Evolutionary conservation across 257 asterid species (phyloP).

Genomic region (Ehretia macrophylla): DNA sequence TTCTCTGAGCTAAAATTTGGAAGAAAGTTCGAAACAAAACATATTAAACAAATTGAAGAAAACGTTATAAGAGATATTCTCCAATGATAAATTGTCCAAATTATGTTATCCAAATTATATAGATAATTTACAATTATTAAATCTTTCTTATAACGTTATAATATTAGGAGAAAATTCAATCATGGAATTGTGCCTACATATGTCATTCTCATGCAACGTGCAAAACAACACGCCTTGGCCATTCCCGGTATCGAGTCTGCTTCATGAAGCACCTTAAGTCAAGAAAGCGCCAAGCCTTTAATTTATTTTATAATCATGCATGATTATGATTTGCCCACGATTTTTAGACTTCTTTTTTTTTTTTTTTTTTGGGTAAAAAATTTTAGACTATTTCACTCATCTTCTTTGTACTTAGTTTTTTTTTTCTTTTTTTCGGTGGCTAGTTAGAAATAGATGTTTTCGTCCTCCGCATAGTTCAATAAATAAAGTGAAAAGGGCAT

Average conservation of each 20-base stretch:
- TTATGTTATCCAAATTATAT: too few species aligned
- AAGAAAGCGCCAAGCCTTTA: constrained; percentile 7
- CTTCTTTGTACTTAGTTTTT: constrained; percentile 3
- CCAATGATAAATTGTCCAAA: too few species aligned
- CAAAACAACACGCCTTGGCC: constrained; percentile 39
- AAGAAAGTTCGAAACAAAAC: too few species aligned
- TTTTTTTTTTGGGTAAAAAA: too few species aligned
- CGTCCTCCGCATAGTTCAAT: neutral
- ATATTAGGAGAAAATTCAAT: neutral
- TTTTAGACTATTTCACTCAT: neutral
- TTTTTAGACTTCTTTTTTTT: constrained; percentile 12
- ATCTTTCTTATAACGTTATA: too few species aligned
- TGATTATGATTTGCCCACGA: neutral
- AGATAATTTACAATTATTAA: too few species aligned
- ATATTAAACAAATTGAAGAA: too few species aligned
- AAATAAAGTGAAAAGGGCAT: neutral
- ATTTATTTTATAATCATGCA: constrained; percentile 24
- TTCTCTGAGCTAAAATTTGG: too few species aligned
- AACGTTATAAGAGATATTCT: too few species aligned
- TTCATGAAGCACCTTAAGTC: neutral
- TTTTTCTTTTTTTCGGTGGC: too few species aligned
- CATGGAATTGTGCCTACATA: neutral
- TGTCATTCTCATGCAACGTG: constrained; percentile 41
- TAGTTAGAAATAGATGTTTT: constrained; percentile 1
- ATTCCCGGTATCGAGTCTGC: constrained; percentile 11